These are phyloP conservation scores for Hortaea sp. DNA, from an alignment of 2,329 filamentous ascomycete genomes.

Conservation along the genomic window DNA sequence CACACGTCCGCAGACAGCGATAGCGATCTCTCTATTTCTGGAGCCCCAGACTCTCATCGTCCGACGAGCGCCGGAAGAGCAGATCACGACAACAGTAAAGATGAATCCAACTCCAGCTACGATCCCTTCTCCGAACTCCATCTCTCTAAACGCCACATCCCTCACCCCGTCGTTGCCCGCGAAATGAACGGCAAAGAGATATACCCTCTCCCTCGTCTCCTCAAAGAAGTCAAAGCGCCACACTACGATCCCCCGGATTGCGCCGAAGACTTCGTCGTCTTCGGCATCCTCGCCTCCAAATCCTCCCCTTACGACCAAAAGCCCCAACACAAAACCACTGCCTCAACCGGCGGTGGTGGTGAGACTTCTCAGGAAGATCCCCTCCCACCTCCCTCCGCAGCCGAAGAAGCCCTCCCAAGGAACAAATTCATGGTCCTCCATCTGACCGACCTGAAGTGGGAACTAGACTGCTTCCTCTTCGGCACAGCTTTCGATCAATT, in stretches of 20 bases:
- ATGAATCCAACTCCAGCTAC: slow-evolving; percentile 41
- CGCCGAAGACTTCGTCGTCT: slow-evolving; percentile 80
- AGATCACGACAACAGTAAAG: background rate
- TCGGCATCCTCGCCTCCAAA: slow-evolving; percentile 80
- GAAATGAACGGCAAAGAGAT: slow-evolving; percentile 69
- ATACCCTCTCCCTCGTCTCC: slow-evolving; percentile 67
- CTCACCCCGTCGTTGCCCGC: slow-evolving; percentile 68
- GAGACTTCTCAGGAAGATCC: slow-evolving; percentile 16
- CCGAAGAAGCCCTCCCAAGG: slow-evolving; percentile 20
- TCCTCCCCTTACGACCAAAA: slow-evolving; percentile 64
- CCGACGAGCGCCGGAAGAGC: background rate
- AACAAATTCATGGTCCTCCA: slow-evolving; percentile 91
- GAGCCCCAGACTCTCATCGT: background rate
- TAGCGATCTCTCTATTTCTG: slow-evolving; percentile 6
- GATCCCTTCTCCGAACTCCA: slow-evolving; percentile 82
- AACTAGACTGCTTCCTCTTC: slow-evolving; percentile 87
- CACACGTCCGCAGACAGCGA: slow-evolving; percentile 6
- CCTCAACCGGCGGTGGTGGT: slow-evolving; percentile 8
- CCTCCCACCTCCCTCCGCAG: too few relatives aligned
- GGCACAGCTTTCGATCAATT: slow-evolving; percentile 82
- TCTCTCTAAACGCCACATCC: slow-evolving; percentile 70
- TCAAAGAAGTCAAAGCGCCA: slow-evolving; percentile 72
- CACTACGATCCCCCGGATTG: slow-evolving; percentile 70
- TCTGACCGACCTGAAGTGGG: slow-evolving; percentile 79
- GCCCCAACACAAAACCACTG: slow-evolving; percentile 33